Evolutionary conservation across 257 asterid species (phyloP), one percentile per base, ranked within the genome.

Genomic region (Petrea volubilis): DNA sequence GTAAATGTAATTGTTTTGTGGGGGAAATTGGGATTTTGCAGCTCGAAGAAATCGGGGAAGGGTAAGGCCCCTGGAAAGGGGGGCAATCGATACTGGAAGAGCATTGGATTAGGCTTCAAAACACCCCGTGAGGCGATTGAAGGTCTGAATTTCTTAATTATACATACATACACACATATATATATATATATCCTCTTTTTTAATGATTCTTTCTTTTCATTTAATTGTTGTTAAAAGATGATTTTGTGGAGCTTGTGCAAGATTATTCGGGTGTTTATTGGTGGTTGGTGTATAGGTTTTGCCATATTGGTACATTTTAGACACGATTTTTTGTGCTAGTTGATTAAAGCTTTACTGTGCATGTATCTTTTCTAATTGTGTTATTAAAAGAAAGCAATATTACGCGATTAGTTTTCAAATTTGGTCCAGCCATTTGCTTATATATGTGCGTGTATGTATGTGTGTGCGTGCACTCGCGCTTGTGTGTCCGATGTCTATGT

Each of bases 41-140:
- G 83, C 74, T 83, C 83, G n/a, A n/a, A n/a, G n/a, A n/a, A n/a
- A n/a, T n/a, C n/a, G n/a, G n/a, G n/a, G n/a, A n/a, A n/a, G n/a
- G n/a, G n/a, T n/a, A n/a, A n/a, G n/a, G n/a, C n/a, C n/a, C n/a
- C n/a, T n/a, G n/a, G n/a, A n/a, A n/a, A n/a, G n/a, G n/a, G n/a
- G n/a, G n/a, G n/a, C n/a, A n/a, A n/a, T n/a, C n/a, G n/a, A n/a
- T n/a, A n/a, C n/a, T n/a, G n/a, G n/a, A n/a, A n/a, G n/a, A n/a
- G n/a, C n/a, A n/a, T n/a, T n/a, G n/a, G n/a, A n/a, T n/a, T n/a
- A n/a, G n/a, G n/a, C n/a, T n/a, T n/a, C n/a, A n/a, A n/a, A n/a
- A n/a, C n/a, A n/a, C n/a, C n/a, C n/a, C n/a, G n/a, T n/a, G 66
- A 83, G 59, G 83, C 83, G 38, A 75, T 18, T 60, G 84, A 83